These are phyloP conservation scores for Ceratobasidium sp. DNA, from an alignment of 1,284 basidiomycete species.

Conservation along the genomic window DNA sequence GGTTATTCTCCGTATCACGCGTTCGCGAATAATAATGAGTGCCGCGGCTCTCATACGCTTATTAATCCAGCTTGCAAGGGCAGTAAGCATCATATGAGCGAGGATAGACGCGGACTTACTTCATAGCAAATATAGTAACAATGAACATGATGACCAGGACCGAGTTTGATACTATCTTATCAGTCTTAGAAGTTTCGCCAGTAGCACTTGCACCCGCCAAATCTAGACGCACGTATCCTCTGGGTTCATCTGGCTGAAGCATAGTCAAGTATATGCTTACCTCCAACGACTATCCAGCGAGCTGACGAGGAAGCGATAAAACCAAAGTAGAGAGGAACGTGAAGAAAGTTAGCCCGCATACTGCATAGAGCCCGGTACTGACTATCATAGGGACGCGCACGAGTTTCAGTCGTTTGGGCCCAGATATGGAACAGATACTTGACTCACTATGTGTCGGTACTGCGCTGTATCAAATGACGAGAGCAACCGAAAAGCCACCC, in stretches of 20 bases:
- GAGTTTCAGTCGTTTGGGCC: not conserved
- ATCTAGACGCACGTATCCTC: not conserved
- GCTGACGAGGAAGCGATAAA: constrained; percentile 29
- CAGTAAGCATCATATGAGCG: not conserved
- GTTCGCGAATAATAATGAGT: not conserved
- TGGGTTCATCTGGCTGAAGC: not conserved
- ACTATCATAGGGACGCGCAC: not conserved
- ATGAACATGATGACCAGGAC: constrained; percentile 6
- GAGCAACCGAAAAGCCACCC: constrained; percentile 9
- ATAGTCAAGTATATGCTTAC: not conserved
- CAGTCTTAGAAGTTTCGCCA: constrained; percentile 8
- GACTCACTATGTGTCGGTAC: constrained; percentile 3
- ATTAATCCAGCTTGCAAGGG: constrained; percentile 17
- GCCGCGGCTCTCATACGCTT: not conserved
- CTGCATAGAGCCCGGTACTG: constrained; percentile 13
- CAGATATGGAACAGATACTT: not conserved
- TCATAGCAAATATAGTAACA: constrained; percentile 11
- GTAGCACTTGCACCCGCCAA: constrained; percentile 5
- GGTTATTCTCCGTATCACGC: too few relatives aligned
- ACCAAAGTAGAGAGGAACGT: constrained; percentile 18
- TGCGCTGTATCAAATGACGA: not conserved
- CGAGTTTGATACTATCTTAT: constrained; percentile 6
- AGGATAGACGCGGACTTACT: constrained; percentile 1
- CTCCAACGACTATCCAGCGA: constrained; percentile 32
- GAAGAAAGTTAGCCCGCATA: constrained; percentile 11